Base-by-base conservation (phyloP, 768 basidiomycete genomes). In the Lactarius deliciosus region DNA sequence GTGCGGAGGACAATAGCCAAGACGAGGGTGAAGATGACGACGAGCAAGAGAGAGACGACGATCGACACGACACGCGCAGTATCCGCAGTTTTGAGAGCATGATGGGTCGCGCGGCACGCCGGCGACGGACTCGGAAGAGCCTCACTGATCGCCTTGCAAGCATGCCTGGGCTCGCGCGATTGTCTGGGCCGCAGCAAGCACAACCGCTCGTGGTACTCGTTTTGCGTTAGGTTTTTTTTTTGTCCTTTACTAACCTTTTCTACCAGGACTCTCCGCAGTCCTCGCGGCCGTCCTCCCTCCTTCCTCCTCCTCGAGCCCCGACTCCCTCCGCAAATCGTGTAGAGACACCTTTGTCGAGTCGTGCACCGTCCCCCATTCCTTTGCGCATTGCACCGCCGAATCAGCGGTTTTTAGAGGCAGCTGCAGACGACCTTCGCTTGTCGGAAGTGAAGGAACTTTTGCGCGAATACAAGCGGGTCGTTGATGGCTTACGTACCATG, bases 1-100 rank as follows among this genome's bases (percentile, higher is more conserved):
- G 71, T 50, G 74, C 77, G 5, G 75, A 73, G 0, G 78, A 75
- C 5, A 74, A 75, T 13, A 78, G 72, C 5, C 80, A 77, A 20
- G 80, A 78, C 4, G 77, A 76, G 20, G 79, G 73, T 5, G 77
- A 75, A 5, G 81, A 80, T 22, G 80, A 79, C 6, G 79, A 76
- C 5, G 81, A 74, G 28, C 75, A 78, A 5, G 74, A 77, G 15
- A 77, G 75, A 28, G 79, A 73, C 55, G 73, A 79, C 65, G 70
- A 77, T 59, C 74, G 70, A 56, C 77, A 81, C 64, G 92, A 93
- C 75, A 72, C 85, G 53, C 81, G 89, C 77, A 94, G 92, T 71
- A 90, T 95, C 61, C 79, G 86, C 70, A 95, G 93, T 74, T 94
- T 96, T 72, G 89, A 88, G 79, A 94, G 85, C 70, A 94, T 93